These are phyloP conservation scores for Colletotrichum tamarilloi DNA, from an alignment of 2,329 filamentous ascomycete species.

Conservation along the genomic window DNA sequence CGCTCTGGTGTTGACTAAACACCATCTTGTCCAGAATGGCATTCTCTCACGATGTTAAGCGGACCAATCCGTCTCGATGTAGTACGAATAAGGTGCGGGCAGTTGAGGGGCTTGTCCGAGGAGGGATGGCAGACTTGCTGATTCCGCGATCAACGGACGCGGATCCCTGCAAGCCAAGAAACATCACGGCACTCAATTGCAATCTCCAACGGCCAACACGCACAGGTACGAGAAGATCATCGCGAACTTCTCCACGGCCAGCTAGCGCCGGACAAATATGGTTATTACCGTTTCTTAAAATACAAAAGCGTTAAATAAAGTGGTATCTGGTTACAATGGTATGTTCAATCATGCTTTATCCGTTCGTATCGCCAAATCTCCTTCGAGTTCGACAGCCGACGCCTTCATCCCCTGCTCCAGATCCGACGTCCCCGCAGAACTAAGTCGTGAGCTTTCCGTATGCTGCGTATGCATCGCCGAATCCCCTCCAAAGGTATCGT, in stretches of 20 bases:
- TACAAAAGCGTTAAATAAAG: not conserved
- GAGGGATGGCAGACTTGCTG: no score
- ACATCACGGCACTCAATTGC: not conserved
- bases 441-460: not conserved
- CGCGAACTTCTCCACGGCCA: not conserved
- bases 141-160: not conserved
- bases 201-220: not conserved
- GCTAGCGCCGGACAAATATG: not conserved
- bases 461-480: not conserved
- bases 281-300: not conserved
- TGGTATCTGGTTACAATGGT: not conserved
- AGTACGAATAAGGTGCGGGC: no score
- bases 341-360: not conserved
- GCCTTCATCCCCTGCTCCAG: conserved; percentile 6
- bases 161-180: not conserved
- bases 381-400: not conserved
- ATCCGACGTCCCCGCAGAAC: not conserved
- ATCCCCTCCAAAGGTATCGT: conserved; percentile 8
- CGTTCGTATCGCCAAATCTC: not conserved
- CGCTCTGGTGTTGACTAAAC: no score
- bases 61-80: no score
- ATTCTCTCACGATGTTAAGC: no score
- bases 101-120: no score
- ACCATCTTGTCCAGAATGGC: no score
- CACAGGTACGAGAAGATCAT: not conserved